Evolutionary conservation across 768 basidiomycete species (phyloP).

Genomic region (Lactifluus hygrophoroides): DNA sequence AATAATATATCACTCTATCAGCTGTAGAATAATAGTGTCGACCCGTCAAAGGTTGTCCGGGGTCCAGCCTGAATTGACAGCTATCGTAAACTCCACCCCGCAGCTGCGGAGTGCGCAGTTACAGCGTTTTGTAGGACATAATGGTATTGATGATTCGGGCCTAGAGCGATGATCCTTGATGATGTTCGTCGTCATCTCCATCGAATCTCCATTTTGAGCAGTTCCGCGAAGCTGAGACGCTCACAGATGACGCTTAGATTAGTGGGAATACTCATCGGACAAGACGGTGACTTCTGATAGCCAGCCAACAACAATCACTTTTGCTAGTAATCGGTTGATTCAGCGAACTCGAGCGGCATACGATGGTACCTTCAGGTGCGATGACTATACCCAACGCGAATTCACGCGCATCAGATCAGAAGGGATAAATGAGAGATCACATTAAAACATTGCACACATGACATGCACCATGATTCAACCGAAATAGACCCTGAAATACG

Average conservation of each 20-base stretch:
- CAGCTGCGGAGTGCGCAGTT: background rate
- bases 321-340: background rate
- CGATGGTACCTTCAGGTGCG: no score
- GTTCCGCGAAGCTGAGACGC: background rate
- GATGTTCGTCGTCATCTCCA: background rate
- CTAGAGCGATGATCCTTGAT: background rate
- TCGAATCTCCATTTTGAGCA: background rate
- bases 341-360: no score
- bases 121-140: background rate
- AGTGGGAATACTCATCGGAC: background rate
- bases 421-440: background rate
- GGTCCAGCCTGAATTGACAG: background rate
- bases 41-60: no score
- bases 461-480: background rate
- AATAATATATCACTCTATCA: no score
- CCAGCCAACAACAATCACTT: no score
- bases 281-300: background rate
- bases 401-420: background rate
- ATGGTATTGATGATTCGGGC: background rate
- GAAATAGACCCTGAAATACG: background rate
- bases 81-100: no score
- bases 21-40: no score
- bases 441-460: slow-evolving; percentile 10
- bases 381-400: background rate
- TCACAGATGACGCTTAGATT: background rate